phyloP scores from a whole-genome alignment of 768 basidiomycete species.

The Fibroporia radiculosa region DNA sequence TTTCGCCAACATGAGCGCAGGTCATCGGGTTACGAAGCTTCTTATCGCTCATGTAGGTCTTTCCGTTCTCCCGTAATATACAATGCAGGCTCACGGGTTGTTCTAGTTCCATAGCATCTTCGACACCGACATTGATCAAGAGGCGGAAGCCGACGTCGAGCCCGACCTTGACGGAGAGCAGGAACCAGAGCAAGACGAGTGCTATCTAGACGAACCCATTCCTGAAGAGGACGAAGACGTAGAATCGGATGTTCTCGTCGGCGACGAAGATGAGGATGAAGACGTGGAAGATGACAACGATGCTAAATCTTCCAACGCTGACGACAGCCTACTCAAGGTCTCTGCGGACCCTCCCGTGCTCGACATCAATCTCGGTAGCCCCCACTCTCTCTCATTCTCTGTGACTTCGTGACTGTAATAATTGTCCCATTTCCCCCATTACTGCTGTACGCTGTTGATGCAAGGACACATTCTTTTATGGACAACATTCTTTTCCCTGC shows the following conservation, averaged over 20 bases:
- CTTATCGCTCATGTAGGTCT: slow-evolving; percentile 66
- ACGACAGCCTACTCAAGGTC: slow-evolving; percentile 8
- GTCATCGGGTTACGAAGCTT: slow-evolving; percentile 68
- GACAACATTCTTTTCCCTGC: too few species aligned
- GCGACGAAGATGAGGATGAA: not conserved
- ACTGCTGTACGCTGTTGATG: too few species aligned
- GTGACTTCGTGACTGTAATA: slow-evolving; percentile 6
- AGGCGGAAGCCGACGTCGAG: slow-evolving; percentile 35
- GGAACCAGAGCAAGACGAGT: slow-evolving; percentile 61
- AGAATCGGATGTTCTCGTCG: slow-evolving; percentile 15
- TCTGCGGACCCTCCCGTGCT: slow-evolving; percentile 14
- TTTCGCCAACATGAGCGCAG: slow-evolving; percentile 71
- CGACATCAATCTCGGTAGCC: slow-evolving; percentile 15
- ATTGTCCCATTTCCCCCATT: not conserved
- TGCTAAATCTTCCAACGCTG: not conserved
- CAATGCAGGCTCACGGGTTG: not conserved
- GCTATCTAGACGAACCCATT: slow-evolving; percentile 59
- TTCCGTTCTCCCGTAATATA: not conserved
- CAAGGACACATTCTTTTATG: too few species aligned
- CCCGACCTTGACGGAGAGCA: too few species aligned
- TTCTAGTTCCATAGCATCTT: slow-evolving; percentile 49
- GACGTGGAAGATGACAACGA: not conserved
- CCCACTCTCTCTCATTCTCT: slow-evolving; percentile 13
- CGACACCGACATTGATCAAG: slow-evolving; percentile 34
- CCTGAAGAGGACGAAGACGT: slow-evolving; percentile 52